A percentile compares a stretch with the other conserved stretches of the same genome.
Evolutionary conservation across 306 rosid genomes (phyloP).

Genomic region (Medicago lupulina): DNA sequence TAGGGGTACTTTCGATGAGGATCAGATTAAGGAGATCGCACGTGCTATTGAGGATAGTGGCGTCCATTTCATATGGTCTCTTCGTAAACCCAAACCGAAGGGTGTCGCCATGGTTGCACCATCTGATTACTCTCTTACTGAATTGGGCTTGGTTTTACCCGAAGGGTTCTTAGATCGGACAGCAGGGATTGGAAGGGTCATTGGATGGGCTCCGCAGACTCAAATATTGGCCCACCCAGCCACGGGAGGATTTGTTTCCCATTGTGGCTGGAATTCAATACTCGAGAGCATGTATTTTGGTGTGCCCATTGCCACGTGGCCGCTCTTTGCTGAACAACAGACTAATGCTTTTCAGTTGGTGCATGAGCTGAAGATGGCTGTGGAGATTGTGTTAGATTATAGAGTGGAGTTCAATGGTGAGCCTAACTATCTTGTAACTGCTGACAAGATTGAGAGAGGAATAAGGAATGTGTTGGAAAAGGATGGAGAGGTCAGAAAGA

Average conservation of each 20-base stretch:
- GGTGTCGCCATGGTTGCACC: not conserved
- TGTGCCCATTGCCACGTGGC: slow-evolving; percentile 61
- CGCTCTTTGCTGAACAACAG: slow-evolving; percentile 54
- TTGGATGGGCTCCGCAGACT: slow-evolving; percentile 64
- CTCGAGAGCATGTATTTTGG: slow-evolving; percentile 59
- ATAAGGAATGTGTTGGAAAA: slow-evolving; percentile 44
- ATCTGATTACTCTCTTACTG: not conserved
- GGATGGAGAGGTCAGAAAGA: slow-evolving; percentile 40
- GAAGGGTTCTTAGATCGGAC: slow-evolving; percentile 59
- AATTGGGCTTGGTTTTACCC: slow-evolving; percentile 25
- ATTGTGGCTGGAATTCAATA: slow-evolving; percentile 66
- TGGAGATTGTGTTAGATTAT: slow-evolving; percentile 37
- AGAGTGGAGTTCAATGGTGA: not conserved
- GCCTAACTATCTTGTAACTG: not conserved
- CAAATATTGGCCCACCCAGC: slow-evolving; percentile 53
- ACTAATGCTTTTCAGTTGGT: slow-evolving; percentile 48
- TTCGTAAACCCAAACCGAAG: slow-evolving; percentile 44
- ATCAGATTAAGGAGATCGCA: not conserved
- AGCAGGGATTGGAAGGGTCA: slow-evolving; percentile 42
- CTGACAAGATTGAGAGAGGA: slow-evolving; percentile 43
- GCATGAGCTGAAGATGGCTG: slow-evolving; percentile 45
- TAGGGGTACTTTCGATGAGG: not conserved
- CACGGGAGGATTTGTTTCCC: slow-evolving; percentile 52
- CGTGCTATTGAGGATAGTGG: not conserved
- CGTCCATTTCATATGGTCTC: not conserved